phyloP scores from a whole-genome alignment of 768 basidiomycete species.

The Boletus vermiculosoides region DNA sequence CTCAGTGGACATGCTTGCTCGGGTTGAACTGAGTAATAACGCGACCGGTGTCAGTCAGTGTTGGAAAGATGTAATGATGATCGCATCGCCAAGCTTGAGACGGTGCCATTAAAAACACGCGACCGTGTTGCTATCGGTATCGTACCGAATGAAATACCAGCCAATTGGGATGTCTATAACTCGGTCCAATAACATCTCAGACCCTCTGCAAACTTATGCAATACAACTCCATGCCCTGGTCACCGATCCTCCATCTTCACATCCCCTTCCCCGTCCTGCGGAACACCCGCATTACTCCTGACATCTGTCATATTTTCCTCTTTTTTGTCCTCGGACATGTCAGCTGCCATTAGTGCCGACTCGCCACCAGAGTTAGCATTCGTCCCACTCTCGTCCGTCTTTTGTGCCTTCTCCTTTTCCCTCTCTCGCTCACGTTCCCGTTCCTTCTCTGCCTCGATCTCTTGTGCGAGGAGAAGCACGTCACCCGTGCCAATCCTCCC shows the following conservation, averaged over 20 bases:
- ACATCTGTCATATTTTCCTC: conserved; percentile 23
- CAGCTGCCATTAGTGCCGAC: conserved; percentile 29
- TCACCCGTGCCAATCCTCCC: conserved; percentile 82
- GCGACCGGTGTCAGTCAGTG: background rate
- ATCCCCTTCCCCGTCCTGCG: conserved; percentile 42
- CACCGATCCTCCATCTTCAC: conserved; percentile 49
- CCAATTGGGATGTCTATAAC: background rate
- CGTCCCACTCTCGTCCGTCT: conserved; percentile 21
- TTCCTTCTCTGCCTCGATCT: conserved; percentile 38
- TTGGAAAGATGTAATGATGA: background rate
- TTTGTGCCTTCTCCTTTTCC: conserved; percentile 32
- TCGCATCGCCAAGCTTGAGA: conserved; percentile 1
- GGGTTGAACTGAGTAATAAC: background rate
- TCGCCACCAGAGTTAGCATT: conserved; percentile 30
- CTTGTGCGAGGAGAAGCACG: conserved; percentile 45
- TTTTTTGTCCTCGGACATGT: conserved; percentile 23
- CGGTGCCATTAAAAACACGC: conserved; percentile 15
- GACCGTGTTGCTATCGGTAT: background rate
- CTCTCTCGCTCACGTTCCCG: conserved; percentile 38
- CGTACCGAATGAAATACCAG: background rate
- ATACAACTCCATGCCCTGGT: background rate
- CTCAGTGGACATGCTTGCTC: conserved; percentile 29
- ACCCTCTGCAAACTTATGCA: no score
- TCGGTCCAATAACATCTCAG: no score
- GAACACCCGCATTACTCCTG: conserved; percentile 12